Percentiles rank a stretch among this genome's conserved stretches.
These are phyloP conservation scores for Stipa capillata DNA, from an alignment of 176 grass and related monocot genomes.

Conservation along the genomic window DNA sequence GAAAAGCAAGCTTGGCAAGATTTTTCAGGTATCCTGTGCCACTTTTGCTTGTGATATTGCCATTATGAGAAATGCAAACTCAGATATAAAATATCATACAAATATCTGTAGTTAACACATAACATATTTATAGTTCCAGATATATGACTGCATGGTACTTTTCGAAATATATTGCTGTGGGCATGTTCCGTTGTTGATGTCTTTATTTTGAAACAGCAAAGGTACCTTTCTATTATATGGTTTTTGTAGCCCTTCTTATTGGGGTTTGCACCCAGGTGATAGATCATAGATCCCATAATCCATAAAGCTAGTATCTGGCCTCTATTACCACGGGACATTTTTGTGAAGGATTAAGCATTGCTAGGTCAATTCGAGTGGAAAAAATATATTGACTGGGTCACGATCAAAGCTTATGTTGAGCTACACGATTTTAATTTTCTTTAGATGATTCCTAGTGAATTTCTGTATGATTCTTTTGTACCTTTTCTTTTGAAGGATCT, in stretches of 20 bases:
- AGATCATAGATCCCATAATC: background rate
- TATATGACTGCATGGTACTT: background rate
- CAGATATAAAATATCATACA: background rate
- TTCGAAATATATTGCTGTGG: background rate
- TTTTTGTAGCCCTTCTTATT: background rate
- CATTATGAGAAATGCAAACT: background rate
- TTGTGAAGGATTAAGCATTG: background rate
- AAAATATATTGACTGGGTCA: background rate
- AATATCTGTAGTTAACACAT: background rate
- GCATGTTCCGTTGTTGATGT: background rate
- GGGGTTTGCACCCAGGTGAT: background rate
- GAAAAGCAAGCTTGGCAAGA: constrained; percentile 55
- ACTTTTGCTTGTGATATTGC: background rate
- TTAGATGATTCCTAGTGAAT: background rate
- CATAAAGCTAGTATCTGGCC: background rate
- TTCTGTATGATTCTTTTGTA: background rate
- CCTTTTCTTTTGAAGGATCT: background rate
- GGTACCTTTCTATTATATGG: background rate
- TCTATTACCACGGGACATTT: background rate
- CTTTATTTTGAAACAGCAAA: background rate
- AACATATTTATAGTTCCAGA: background rate
- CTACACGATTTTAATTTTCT: background rate
- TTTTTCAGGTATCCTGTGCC: constrained; percentile 55
- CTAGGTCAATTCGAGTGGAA: background rate
- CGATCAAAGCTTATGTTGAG: background rate